Percentiles rank a stretch among this genome's conserved stretches.
Conservation (phyloP, 148 eudicot species). For the Hydrangea macrophylla region DNA sequence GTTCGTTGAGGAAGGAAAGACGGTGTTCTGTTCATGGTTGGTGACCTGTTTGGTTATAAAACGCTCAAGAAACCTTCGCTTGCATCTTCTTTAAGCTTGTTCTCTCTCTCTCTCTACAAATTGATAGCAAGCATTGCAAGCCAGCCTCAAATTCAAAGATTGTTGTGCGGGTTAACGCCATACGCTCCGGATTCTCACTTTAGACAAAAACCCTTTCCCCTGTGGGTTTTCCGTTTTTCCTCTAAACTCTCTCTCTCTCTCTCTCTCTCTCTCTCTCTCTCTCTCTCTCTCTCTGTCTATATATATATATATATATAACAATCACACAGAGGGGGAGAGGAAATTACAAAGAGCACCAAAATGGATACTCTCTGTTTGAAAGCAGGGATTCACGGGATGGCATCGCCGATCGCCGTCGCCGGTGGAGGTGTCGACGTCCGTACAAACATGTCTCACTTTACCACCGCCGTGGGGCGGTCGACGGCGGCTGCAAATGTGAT, state of each 20-base stretch:
- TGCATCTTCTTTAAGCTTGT: too few species aligned
- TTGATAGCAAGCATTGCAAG: not conserved
- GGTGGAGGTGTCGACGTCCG: constrained; percentile 30
- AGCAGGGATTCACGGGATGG: constrained; percentile 46
- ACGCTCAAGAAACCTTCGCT: too few species aligned
- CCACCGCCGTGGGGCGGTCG: constrained; percentile 21
- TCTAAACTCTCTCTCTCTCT: too few species aligned
- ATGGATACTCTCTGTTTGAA: constrained; percentile 60
- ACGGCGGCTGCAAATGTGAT: constrained; percentile 18
- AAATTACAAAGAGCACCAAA: too few species aligned
- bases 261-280: too few species aligned
- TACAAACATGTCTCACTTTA: constrained; percentile 19
- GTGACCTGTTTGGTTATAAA: constrained; percentile 2
- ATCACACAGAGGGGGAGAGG: not conserved
- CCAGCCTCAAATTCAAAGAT: not conserved
- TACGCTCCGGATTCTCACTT: not conserved
- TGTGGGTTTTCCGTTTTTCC: too few species aligned
- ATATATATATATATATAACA: too few species aligned
- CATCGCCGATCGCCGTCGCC: constrained; percentile 30
- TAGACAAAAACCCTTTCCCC: too few species aligned
- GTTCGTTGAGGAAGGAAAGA: too few species aligned
- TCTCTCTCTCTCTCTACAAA: not conserved
- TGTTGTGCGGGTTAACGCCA: not conserved
- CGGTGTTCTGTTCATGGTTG: too few species aligned
- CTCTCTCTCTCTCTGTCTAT: too few species aligned